Base-by-base conservation (phyloP, 352 stramenopile genomes). In the Phytophthora quininea region DNA sequence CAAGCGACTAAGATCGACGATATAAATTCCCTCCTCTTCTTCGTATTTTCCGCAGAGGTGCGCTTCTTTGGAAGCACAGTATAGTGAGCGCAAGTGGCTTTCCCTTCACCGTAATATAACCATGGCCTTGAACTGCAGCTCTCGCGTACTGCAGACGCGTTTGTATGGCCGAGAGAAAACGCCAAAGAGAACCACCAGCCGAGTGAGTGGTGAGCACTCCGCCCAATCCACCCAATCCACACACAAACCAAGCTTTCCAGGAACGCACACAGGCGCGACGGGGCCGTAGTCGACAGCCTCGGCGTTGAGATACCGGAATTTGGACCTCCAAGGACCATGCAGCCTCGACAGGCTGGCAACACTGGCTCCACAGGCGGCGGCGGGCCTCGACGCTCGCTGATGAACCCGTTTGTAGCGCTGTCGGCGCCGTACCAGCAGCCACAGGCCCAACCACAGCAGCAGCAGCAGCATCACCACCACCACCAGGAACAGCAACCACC, bases 341-440 rank as follows among this genome's bases (percentile, higher is more conserved):
- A 69, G 48, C 40, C 46, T 31, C 66, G 33, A 46, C 62, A 61
- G 24, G 33, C 15, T 19, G 50, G 48, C 19, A 54, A 40, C 48
- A n/a, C 46, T 11, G 53, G 30, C 19, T 31, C 46, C 51, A 4
- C 50, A 3, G 35, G 54, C 31, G 42, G 58, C n/a, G 52, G 58
- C 8, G 58, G 27, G 7, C 56, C 61, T 19, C 65, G 63, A 49
- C 71, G 62, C 12, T 57, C 67, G 45, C 35, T 70, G 0, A 57
- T 54, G 49, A 73, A 40, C 29, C 55, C 62, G 8, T 78, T 73
- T 30, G 29, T 19, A 14, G 4, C 42, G 15, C 62, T 62, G 7
- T 3, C 56, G 19, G 46, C 47, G 10, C 49, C 58, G 12, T 67
- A 64, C 19, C 68, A 62, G 19, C 19, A 24, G 19, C 19, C 19